Evolutionary conservation across 306 rosid species (phyloP), one percentile per base, ranked within the genome.

Genomic region (Trichosanthes truncata): DNA sequence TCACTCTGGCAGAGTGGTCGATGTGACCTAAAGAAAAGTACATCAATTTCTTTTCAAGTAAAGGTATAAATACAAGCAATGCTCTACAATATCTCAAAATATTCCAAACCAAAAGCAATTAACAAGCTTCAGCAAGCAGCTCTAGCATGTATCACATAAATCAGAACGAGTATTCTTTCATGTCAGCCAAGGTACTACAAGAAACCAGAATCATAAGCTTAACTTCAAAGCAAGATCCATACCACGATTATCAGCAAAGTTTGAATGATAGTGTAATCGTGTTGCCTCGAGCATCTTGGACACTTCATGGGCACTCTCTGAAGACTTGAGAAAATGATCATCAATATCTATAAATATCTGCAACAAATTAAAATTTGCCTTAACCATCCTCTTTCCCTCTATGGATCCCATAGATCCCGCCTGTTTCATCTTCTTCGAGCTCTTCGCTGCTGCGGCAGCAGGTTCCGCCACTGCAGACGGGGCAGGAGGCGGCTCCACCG

Each of bases 261-360:
- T 94, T 25, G 98, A 94, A 87, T 94, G 98, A 89, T 94, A 94
- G 76, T 94, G 95, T 45, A 94, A 85, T 71, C 93, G 73, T 0
- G 97, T 92, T 0, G 98, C 97, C 89, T 92, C 97, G 29, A 94
- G 93, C 97, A 94, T 84, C 94, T 94, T 94, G 6, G 98, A 91
- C 82, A 94, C 98, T 52, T 89, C 97, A 46, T 89, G 95, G 63
- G 95, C 97, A 83, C 92, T 88, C 83, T 92, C 92, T 0, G 97
- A 92, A 82, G 98, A 96, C 85, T 89, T 87, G 65, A 94, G 92
- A 84, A 94, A 94, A 84, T 92, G 82, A 18, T 92, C 93, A 83
- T 94, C 98, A 35, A 96, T 89, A 0, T 77, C 84, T 33, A 35
- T 43, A 89, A 89, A 93, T 59, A 93, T 77, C 79, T 82, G 49